Conservation (phyloP, 371 early-diverging fungal species). For the Thermomucor indicae-seudaticae region DNA sequence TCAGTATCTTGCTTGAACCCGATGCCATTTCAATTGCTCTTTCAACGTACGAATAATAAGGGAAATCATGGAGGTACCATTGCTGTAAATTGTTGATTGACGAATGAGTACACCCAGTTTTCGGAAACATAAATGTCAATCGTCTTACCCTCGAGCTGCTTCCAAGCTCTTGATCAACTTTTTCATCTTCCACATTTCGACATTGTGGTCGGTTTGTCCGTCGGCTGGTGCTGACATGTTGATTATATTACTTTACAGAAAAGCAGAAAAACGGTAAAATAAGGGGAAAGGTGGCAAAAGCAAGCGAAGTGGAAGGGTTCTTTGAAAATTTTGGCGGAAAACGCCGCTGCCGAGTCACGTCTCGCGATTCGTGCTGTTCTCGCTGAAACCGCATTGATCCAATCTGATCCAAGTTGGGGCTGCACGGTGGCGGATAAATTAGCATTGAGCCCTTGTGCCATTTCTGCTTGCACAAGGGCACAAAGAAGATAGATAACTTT, state of each 20-base stretch:
- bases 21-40: background rate
- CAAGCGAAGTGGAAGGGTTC: no score
- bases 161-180: slow-evolving; percentile 95
- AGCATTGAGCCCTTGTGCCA: no score
- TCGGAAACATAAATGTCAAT: background rate
- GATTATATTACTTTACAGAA: background rate
- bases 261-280: background rate
- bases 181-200: slow-evolving; percentile 97
- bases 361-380: no score
- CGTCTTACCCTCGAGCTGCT: slow-evolving; percentile 89
- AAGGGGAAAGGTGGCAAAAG: background rate
- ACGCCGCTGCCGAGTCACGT: no score
- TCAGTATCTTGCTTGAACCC: no score
- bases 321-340: no score
- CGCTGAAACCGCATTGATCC: no score
- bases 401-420: no score
- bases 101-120: background rate
- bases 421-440: no score
- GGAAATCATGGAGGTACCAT: slow-evolving; percentile 99
- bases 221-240: slow-evolving; percentile 13
- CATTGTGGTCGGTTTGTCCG: slow-evolving; percentile 61
- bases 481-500: no score
- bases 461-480: no score
- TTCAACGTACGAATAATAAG: no score
- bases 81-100: slow-evolving; percentile 51